phyloP scores from a whole-genome alignment of 2,329 filamentous ascomycete genomes.

The Fusarium marasasianum region DNA sequence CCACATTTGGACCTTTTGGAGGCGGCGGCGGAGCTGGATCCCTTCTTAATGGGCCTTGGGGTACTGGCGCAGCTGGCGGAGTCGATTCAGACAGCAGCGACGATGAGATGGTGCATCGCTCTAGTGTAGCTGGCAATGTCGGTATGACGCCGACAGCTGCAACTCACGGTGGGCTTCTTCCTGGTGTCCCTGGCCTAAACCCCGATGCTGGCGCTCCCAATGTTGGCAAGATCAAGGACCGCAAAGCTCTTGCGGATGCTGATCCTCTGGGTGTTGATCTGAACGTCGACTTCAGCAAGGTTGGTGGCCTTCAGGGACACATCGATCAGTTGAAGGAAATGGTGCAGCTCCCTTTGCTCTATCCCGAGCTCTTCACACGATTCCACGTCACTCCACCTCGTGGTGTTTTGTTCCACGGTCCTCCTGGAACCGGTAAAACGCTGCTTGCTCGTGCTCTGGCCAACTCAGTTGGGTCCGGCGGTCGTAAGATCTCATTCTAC shows the following conservation, averaged over 20 bases:
- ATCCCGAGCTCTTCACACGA: conserved; percentile 90
- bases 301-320: conserved; percentile 90
- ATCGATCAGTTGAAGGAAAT: conserved; percentile 99
- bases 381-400: conserved; percentile 95
- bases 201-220: conserved; percentile 71
- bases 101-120: conserved; percentile 80
- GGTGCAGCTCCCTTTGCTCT: conserved; percentile 92
- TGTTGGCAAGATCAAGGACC: conserved; percentile 92
- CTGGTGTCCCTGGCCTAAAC: conserved; percentile 52
- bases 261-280: conserved; percentile 94
- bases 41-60: conserved; percentile 78
- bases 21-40: conserved; percentile 79
- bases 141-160: conserved; percentile 67
- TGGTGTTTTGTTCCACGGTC: conserved; percentile 95
- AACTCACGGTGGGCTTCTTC: conserved; percentile 57
- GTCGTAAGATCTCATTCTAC: conserved; percentile 97
- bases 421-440: conserved; percentile 97
- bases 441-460: conserved; percentile 93
- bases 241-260: conserved; percentile 89
- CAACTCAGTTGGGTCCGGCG: conserved; percentile 87
- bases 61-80: conserved; percentile 76
- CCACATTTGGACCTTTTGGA: conserved; percentile 92
- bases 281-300: conserved; percentile 91
- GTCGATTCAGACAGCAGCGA: conserved; percentile 97
- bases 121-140: conserved; percentile 65